These are phyloP conservation scores for Oidiodendron maius DNA, from an alignment of 495 filamentous ascomycete genomes.

Conservation along the genomic window DNA sequence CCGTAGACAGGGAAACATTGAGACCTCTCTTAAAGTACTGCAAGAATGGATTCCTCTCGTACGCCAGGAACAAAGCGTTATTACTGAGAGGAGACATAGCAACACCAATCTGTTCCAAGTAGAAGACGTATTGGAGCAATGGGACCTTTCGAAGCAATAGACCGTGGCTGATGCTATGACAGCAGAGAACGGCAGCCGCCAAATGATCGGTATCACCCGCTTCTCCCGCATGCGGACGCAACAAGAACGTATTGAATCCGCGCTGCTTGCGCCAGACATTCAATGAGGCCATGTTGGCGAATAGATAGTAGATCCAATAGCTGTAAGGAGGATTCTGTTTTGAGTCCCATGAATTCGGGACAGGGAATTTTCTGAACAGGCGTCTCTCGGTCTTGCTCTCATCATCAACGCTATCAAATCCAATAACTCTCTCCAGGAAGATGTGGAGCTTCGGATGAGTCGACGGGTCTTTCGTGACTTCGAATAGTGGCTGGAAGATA, in stretches of 20 bases:
- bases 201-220: constrained; percentile 96
- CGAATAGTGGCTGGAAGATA: constrained; percentile 89
- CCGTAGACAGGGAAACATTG: constrained; percentile 93
- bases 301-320: constrained; percentile 98
- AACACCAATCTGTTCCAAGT: constrained; percentile 95
- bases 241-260: constrained; percentile 91
- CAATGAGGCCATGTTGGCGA: constrained; percentile 86
- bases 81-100: constrained; percentile 98
- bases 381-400: constrained; percentile 94
- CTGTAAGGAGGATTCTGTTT: constrained; percentile 97
- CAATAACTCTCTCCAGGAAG: constrained; percentile 91
- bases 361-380: constrained; percentile 87
- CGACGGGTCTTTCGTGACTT: constrained; percentile 81
- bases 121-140: constrained; percentile 93
- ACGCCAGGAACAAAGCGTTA: constrained; percentile 93
- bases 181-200: constrained; percentile 85
- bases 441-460: constrained; percentile 91
- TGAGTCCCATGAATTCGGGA: constrained; percentile 79
- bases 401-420: constrained; percentile 96
- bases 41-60: constrained; percentile 93
- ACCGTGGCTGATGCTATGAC: constrained; percentile 96
- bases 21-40: constrained; percentile 91
- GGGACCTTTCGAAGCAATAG: constrained; percentile 91
- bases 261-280: constrained; percentile 86
- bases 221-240: constrained; percentile 94